Percentiles rank a stretch among this genome's conserved stretches.
phyloP scores from a whole-genome alignment of 2,329 filamentous ascomycete genomes.

The Neoscytalidium dimidiatum region DNA sequence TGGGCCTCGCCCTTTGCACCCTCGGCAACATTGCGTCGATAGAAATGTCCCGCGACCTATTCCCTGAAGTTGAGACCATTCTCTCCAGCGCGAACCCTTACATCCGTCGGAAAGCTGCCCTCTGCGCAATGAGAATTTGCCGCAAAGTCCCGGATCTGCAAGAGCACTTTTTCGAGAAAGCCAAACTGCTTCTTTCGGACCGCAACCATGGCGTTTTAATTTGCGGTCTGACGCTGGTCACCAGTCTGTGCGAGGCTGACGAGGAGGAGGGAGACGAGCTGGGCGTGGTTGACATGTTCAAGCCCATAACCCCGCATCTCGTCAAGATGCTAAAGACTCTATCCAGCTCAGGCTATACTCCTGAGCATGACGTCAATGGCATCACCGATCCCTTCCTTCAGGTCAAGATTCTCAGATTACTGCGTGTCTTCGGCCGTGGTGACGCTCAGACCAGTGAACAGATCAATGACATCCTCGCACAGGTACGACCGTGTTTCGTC shows the following conservation, averaged over 20 bases:
- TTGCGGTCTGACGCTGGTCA: constrained; percentile 87
- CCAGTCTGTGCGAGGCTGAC: constrained; percentile 90
- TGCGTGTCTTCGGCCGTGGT: constrained; percentile 83
- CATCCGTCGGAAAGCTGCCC: constrained; percentile 90
- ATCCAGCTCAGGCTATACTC: constrained; percentile 93
- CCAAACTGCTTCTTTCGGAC: constrained; percentile 82
- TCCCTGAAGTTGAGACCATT: constrained; percentile 91
- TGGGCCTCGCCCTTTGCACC: constrained; percentile 92
- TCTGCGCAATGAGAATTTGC: constrained; percentile 99
- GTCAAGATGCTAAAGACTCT: constrained; percentile 91
- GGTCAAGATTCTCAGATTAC: constrained; percentile 87
- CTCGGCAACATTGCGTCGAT: constrained; percentile 96
- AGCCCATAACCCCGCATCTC: constrained; percentile 77
- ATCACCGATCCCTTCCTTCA: constrained; percentile 98
- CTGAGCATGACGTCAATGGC: constrained; percentile 96
- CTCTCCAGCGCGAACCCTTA: constrained; percentile 96
- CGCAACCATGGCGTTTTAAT: constrained; percentile 94
- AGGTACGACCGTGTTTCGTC: constrained; percentile 44
- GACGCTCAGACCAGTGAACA: constrained; percentile 89
- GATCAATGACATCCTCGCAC: constrained; percentile 97
- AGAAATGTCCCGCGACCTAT: constrained; percentile 97
- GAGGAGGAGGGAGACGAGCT: constrained; percentile 90
- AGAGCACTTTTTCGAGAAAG: constrained; percentile 96
- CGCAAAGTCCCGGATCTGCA: constrained; percentile 96
- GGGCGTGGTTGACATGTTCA: constrained; percentile 87